Evolutionary conservation across 257 asterid genomes (phyloP), one percentile per base, ranked within the genome.

Genomic region (Solanum dulcamara): DNA sequence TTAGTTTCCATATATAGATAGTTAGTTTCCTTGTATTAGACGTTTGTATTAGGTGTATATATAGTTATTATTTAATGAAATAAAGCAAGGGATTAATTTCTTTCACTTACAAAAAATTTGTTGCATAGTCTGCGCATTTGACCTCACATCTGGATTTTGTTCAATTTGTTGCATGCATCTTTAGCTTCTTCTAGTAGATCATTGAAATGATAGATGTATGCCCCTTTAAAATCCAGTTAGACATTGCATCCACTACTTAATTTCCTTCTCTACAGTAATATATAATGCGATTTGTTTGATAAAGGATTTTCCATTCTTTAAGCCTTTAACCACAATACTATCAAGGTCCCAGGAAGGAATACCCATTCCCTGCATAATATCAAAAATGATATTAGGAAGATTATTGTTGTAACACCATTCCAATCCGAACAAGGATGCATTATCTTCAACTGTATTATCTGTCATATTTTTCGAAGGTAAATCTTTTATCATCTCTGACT

Each of bases 391-490:
- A 50, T 50, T 50, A 50, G 22, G 57, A 50, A 50, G 57, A 50
- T 50, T 17, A 13, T 48, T 48, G 24, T 6, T 6, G 60, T 53
- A 6, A 53, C 24, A 53, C 60, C 62, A 55, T 22, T 22, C 64
- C 64, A 22, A 10, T 22, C 28, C 64, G 1, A 22, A 55, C 64
- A 55, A 55, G 30, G 5, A 13, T 81, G 93, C 89, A 75, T 88
- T 92, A 42, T 89, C 83, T 5, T 37, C 90, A 2, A 92, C 94
- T 1, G 88, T 88, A 14, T 66, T 93, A 20, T 64, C 51, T 91
- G 72, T 88, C 84, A 40, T 46, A 46, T 46, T 46, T 46, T 17
- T 33, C 35, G 3, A 33, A 33, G 35, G 35, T 33, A 33, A 33
- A 2, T 33, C 35, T 3, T 33, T 33, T 33, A 33, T 33, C 3